phyloP scores from a whole-genome alignment of 192 early-diverging fungal species.

The Rhizoclosmatium globosum region DNA sequence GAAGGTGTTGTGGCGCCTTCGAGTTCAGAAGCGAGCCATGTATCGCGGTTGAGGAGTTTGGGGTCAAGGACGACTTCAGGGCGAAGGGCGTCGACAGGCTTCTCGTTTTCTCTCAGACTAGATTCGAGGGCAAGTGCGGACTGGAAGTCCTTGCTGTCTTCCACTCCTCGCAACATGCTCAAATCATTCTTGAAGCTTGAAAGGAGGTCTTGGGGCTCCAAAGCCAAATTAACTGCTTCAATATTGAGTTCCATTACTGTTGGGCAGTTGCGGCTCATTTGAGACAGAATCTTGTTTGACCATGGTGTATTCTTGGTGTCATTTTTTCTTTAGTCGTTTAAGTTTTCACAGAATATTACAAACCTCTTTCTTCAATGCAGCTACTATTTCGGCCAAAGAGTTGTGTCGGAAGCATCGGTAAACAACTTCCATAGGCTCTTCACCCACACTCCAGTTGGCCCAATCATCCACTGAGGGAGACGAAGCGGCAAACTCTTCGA shows the following conservation, averaged over 20 bases:
- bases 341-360: background rate
- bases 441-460: slow-evolving; percentile 19
- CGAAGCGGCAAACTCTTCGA: slow-evolving; percentile 32
- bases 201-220: background rate
- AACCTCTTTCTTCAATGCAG: slow-evolving; percentile 78
- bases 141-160: slow-evolving; percentile 1
- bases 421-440: slow-evolving; percentile 3
- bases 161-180: slow-evolving; percentile 5
- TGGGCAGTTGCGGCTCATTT: background rate
- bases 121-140: slow-evolving; percentile 2
- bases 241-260: slow-evolving; percentile 23
- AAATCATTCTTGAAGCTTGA: slow-evolving; percentile 20
- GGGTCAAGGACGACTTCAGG: slow-evolving; percentile 15
- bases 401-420: background rate
- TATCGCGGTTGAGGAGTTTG: slow-evolving; percentile 3
- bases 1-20: slow-evolving; percentile 3
- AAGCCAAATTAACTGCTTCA: slow-evolving; percentile 22
- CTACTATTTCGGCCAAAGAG: slow-evolving; percentile 75
- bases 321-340: no score
- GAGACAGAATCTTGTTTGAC: slow-evolving; percentile 9
- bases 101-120: background rate
- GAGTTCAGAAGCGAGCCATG: slow-evolving; percentile 20
- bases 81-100: background rate
- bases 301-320: slow-evolving; percentile 27
- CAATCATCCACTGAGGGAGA: slow-evolving; percentile 29